Evolutionary conservation across 2,329 filamentous ascomycete species (phyloP), one percentile per base, ranked within the genome.

Genomic region (Thyridium curvatum): DNA sequence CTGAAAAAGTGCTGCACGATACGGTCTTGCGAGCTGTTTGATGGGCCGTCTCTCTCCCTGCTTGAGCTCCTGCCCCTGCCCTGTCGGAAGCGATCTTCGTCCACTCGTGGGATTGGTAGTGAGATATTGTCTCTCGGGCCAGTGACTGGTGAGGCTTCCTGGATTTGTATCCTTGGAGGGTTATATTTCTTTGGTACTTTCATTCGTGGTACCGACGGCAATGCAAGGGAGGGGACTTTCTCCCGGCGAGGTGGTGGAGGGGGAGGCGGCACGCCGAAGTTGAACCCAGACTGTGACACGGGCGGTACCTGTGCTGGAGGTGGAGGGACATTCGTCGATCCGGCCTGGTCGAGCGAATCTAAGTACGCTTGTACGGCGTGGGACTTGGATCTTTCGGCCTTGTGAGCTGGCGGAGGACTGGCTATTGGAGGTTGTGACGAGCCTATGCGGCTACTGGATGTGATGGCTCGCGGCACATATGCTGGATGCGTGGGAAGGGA

Each of bases 401-500:
- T 39, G 10, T 4, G 14, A 15, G 10, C 21, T 16, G 14, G n/a
- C 21, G 34, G 16, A 17, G 18, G 8, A 4, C 16, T 5, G 15
- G 34, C 12, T 8, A 13, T n/a, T 4, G 4, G 4, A 13, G 16
- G 34, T 9, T 13, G 34, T n/a, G 18, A 26, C 17, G 35, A 34
- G 13, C 32, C 18, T 31, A 30, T 34, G 38, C 42, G 31, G 39
- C 43, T 34, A 29, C 12, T 50, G 38, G 32, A 56, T 44, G 13
- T 26, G 21, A 59, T 42, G 8, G 59, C 52, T 4, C 55, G 56
- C 1, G 67, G 65, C 15, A 71, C 60, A 36, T 74, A 75, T 0
- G 71, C 71, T 1, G 64, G 66, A 42, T 75, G 72, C 0, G 68
- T 58, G 0, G 71, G 71, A 32, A 74, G 55, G 1, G 60, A 58